phyloP scores from a whole-genome alignment of 257 asterid genomes.

The Ballota nigra region DNA sequence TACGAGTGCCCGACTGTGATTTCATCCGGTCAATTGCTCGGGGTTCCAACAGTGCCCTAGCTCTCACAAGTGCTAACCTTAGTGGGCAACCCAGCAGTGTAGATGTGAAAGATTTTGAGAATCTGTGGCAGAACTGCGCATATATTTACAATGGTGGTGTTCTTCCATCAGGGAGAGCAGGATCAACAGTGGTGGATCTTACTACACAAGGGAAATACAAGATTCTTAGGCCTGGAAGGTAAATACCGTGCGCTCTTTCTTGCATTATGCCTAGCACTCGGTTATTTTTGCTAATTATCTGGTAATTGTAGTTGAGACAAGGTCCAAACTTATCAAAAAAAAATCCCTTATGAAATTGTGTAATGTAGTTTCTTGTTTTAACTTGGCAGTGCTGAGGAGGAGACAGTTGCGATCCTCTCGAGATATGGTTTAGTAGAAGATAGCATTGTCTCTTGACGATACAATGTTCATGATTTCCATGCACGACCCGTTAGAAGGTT shows the following conservation, averaged over 20 bases:
- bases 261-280: neutral
- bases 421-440: slow-evolving; percentile 49
- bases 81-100: slow-evolving; percentile 85
- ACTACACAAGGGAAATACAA: slow-evolving; percentile 63
- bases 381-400: slow-evolving; percentile 65
- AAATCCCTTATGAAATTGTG: neutral
- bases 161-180: slow-evolving; percentile 86
- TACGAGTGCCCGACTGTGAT: slow-evolving; percentile 69
- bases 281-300: neutral
- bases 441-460: slow-evolving; percentile 22
- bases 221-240: slow-evolving; percentile 92
- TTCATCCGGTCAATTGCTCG: slow-evolving; percentile 70
- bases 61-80: slow-evolving; percentile 92
- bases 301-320: neutral
- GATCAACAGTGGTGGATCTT: slow-evolving; percentile 86
- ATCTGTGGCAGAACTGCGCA: slow-evolving; percentile 78
- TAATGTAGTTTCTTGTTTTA: neutral
- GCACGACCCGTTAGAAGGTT: too few species aligned
- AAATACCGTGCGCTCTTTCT: too few species aligned
- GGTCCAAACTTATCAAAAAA: neutral
- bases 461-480: neutral
- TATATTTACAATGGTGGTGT: slow-evolving; percentile 70
- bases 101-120: slow-evolving; percentile 69
- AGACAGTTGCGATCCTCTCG: slow-evolving; percentile 55
- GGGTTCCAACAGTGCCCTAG: slow-evolving; percentile 78